These are phyloP conservation scores for Metschnikowia koreensis DNA, from an alignment of 805 yeast species.

Conservation along the genomic window DNA sequence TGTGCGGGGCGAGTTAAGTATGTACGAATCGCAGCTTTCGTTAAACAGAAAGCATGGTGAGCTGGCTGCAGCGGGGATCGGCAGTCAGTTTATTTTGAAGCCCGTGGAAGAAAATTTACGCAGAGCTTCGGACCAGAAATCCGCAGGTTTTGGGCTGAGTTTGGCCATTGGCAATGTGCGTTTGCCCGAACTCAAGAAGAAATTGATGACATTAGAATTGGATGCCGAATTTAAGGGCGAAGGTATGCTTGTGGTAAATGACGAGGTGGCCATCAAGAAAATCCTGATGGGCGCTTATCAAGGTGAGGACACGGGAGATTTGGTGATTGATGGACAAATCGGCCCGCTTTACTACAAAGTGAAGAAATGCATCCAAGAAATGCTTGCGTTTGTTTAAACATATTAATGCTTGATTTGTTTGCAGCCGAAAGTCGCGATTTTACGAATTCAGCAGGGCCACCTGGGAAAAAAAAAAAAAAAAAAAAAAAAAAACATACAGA, in stretches of 20 bases:
- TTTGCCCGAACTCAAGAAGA: constrained; percentile 73
- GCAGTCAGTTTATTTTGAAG: constrained; percentile 13
- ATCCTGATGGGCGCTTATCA: constrained; percentile 40
- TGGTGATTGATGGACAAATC: constrained; percentile 80
- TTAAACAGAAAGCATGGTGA: constrained; percentile 4
- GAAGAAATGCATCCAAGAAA: constrained; percentile 63
- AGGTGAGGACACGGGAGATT: constrained; percentile 66
- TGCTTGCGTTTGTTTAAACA: constrained; percentile 67
- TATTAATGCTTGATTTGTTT: not conserved
- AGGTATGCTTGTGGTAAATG: constrained; percentile 86
- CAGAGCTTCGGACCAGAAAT: too few relatives aligned
- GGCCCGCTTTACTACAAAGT: constrained; percentile 76
- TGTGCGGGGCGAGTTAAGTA: constrained; percentile 63
- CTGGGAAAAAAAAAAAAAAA: not conserved
- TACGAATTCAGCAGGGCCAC: not conserved
- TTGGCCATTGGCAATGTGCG: constrained; percentile 86
- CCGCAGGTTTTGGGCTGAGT: constrained; percentile 10
- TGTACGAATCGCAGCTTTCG: constrained; percentile 5
- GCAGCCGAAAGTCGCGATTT: not conserved
- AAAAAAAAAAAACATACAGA: not conserved
- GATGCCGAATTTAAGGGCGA: constrained; percentile 89
- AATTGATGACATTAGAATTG: constrained; percentile 55
- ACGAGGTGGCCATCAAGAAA: constrained; percentile 70
- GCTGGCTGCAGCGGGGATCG: not conserved
- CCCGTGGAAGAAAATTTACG: not conserved